These are phyloP conservation scores for Corylus heterophylla DNA, from an alignment of 306 rosid genomes.

Conservation along the genomic window DNA sequence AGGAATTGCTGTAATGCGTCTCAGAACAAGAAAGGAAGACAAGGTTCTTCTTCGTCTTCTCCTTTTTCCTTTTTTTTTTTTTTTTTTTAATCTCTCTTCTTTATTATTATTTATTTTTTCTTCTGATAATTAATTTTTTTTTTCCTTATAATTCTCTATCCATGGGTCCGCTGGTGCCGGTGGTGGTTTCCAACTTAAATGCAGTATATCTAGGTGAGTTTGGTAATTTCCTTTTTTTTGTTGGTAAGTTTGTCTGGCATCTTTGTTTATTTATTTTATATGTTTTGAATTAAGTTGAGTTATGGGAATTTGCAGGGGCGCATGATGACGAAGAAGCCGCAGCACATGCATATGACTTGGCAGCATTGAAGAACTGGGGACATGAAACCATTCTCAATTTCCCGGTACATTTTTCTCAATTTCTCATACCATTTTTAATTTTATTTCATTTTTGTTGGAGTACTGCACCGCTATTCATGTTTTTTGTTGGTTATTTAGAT, in stretches of 20 bases:
- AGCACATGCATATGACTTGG: slow-evolving; percentile 98
- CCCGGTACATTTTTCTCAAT: slow-evolving; percentile 46
- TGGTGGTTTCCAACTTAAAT: slow-evolving; percentile 33
- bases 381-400: slow-evolving; percentile 79
- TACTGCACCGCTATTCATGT: no score
- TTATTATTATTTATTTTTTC: no score
- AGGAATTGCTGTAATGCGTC: slow-evolving; percentile 90
- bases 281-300: background rate
- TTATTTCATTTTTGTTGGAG: no score
- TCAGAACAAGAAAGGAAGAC: slow-evolving; percentile 93
- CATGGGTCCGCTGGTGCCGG: slow-evolving; percentile 3
- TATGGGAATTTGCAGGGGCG: slow-evolving; percentile 65
- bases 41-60: slow-evolving; percentile 47
- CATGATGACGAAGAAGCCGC: slow-evolving; percentile 94
- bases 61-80: background rate
- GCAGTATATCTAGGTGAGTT: slow-evolving; percentile 87
- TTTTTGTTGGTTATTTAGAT: no score
- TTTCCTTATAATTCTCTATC: background rate
- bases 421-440: no score
- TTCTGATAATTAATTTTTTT: background rate
- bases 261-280: background rate
- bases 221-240: background rate
- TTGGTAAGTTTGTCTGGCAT: background rate
- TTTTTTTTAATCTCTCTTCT: background rate
- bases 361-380: slow-evolving; percentile 99